Conservation (phyloP, 306 rosid species). For the Hippophae tibetana region DNA sequence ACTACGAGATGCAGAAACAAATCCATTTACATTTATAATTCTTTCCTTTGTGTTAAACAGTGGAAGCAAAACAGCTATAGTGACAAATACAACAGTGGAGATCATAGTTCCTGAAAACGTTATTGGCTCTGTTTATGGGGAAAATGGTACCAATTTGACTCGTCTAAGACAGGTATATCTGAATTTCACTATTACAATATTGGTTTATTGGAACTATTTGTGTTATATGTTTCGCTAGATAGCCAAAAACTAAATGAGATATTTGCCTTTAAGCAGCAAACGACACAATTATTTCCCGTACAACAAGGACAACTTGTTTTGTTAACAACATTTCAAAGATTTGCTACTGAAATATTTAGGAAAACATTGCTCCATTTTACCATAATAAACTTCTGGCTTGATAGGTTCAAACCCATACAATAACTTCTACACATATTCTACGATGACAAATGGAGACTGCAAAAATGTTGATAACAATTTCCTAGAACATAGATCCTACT, state of each 20-base stretch:
- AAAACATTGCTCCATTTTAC: neutral
- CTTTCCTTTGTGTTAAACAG: slow-evolving; percentile 33
- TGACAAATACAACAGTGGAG: slow-evolving; percentile 87
- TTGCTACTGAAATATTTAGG: no score
- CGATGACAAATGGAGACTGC: slow-evolving; percentile 1
- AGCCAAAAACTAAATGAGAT: no score
- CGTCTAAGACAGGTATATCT: slow-evolving; percentile 80
- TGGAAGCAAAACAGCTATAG: slow-evolving; percentile 83
- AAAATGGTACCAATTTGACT: slow-evolving; percentile 72
- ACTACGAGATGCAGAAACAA: neutral
- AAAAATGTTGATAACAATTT: neutral
- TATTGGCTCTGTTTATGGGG: slow-evolving; percentile 77
- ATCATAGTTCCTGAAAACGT: slow-evolving; percentile 83
- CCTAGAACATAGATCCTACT: no score
- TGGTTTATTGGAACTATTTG: neutral
- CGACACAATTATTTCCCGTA: no score
- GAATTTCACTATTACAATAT: neutral
- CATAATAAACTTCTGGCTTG: slow-evolving; percentile 1
- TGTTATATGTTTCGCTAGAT: no score
- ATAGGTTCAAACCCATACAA: neutral
- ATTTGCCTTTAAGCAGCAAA: no score
- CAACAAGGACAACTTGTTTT: no score
- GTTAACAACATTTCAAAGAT: no score
- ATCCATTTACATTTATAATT: neutral
- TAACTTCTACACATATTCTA: neutral